Base-by-base conservation (phyloP, 495 filamentous ascomycete genomes). In the Penicillium atrosanguineum region DNA sequence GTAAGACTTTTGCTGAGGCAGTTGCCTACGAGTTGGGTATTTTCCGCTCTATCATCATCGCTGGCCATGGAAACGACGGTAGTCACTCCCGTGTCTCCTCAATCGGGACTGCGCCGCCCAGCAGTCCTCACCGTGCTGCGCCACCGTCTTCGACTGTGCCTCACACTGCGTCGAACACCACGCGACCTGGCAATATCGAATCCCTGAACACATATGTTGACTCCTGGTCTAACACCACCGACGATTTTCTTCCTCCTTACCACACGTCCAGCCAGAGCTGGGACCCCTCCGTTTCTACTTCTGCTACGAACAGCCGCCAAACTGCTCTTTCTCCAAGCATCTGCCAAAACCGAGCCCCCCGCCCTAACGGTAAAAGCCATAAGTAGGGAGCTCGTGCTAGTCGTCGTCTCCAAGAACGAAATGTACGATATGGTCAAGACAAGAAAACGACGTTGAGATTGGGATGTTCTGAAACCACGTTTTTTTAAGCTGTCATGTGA, bases 11-110 rank as follows among this genome's bases (percentile, higher is more conserved):
- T 21, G 21, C 26, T 2, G 50, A 50, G 6, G 49, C 59, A 0
- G 23, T 52, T 19, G n/a, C n/a, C 25, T 49, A 50, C 8, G 59
- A 61, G 44, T 12, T 20, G 9, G 7, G 28, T 15, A 18, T 61
- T 19, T 16, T 61, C 1, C 42, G 50, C 1, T 20, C 38, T 12
- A 20, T 61, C 12, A 11, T 61, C 6, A 48, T 46, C 8, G 43
- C 55, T 34, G 59, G 59, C 31, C 14, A 14, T 8, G 12, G 31
- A 34, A 34, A 34, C 31, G 3, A 11, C 3, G 31, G 31, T 34
- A 1, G 1, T 34, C 31, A 34, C 31, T 34, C 31, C 11, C 8
- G 31, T 12, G 31, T 14, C 9, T 34, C 31, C 9, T 34, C 31
- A 3, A 34, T 34, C 31, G 31, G 31, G 1, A 34, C 31, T 11